These are phyloP conservation scores for Nothophytophthora sp. DNA, from an alignment of 352 stramenopile genomes.

Conservation along the genomic window DNA sequence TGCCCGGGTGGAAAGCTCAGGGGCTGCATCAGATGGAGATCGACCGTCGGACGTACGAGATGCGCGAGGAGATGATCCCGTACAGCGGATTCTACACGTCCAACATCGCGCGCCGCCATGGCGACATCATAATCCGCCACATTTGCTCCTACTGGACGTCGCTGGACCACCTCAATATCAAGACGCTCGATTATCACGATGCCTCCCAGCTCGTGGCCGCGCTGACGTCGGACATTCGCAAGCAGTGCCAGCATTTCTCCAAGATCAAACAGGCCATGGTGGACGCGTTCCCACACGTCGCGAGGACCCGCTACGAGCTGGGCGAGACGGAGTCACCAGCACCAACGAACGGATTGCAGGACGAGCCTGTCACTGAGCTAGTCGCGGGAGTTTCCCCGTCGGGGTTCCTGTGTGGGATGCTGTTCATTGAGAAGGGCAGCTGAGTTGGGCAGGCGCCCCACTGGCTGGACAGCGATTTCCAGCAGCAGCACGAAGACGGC, in stretches of 20 bases:
- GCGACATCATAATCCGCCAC: constrained; percentile 59
- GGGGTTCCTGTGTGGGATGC: constrained; percentile 53
- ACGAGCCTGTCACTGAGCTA: constrained; percentile 43
- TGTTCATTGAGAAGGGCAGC: constrained; percentile 53
- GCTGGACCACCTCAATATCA: constrained; percentile 43
- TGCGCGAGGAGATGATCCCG: constrained; percentile 61
- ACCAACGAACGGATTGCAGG: constrained; percentile 41
- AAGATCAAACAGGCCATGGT: constrained; percentile 56
- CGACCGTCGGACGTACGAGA: constrained; percentile 55
- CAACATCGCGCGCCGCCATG: constrained; percentile 51
- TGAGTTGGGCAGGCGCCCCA: constrained; percentile 3
- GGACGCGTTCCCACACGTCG: constrained; percentile 36
- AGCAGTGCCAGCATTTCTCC: constrained; percentile 55
- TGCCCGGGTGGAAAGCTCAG: constrained; percentile 46
- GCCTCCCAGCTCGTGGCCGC: constrained; percentile 43
- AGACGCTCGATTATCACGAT: constrained; percentile 45
- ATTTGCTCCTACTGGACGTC: constrained; percentile 50
- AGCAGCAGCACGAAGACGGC: too few relatives aligned
- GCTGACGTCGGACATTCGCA: constrained; percentile 50
- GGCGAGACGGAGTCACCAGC: constrained; percentile 23
- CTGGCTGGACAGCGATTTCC: neutral
- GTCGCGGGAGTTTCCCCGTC: constrained; percentile 42
- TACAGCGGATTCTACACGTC: constrained; percentile 58
- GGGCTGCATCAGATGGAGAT: constrained; percentile 67
- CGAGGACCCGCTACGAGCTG: constrained; percentile 44